Percentiles rank a stretch among this genome's conserved stretches.
Conservation (phyloP, 139 green algal species). For the Asterochloris sp. region DNA sequence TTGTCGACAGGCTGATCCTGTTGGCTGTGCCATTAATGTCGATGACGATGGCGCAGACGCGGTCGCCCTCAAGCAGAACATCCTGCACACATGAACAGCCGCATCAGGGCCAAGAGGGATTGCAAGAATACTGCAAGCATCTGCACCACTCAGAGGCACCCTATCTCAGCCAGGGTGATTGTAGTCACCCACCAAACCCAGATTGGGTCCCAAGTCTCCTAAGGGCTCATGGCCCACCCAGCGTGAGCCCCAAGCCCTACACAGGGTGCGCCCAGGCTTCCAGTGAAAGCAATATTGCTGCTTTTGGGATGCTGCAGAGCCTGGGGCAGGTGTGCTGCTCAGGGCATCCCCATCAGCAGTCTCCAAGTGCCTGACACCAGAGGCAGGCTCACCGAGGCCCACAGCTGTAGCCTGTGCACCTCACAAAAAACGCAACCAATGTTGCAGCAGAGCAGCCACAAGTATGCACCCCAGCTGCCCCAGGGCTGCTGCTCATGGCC, state of each 20-base stretch:
- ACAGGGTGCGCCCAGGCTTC: neutral
- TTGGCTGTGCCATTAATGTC: slow-evolving; percentile 47
- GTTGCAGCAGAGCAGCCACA: too few species aligned
- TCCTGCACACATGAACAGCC: slow-evolving; percentile 25
- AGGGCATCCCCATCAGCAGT: too few species aligned
- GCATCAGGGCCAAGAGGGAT: too few species aligned
- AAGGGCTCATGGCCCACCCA: neutral
- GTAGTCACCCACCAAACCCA: neutral
- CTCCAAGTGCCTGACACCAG: too few species aligned
- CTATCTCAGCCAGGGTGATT: neutral
- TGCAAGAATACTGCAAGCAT: neutral
- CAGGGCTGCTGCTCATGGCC: too few species aligned
- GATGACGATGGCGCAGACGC: slow-evolving; percentile 47
- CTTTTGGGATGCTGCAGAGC: too few species aligned
- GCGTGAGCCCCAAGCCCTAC: neutral
- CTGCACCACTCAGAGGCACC: neutral
- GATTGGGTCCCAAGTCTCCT: neutral
- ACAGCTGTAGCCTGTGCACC: too few species aligned
- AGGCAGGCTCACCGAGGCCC: too few species aligned
- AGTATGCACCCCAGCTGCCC: too few species aligned
- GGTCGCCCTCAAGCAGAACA: slow-evolving; percentile 50
- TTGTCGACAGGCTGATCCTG: slow-evolving; percentile 50
- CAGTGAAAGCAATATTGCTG: too few species aligned
- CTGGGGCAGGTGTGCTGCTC: too few species aligned
- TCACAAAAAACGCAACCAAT: too few species aligned